Evolutionary conservation across 805 yeast species (phyloP), one percentile per base, ranked within the genome.

Genomic region (Spathaspora sp.): DNA sequence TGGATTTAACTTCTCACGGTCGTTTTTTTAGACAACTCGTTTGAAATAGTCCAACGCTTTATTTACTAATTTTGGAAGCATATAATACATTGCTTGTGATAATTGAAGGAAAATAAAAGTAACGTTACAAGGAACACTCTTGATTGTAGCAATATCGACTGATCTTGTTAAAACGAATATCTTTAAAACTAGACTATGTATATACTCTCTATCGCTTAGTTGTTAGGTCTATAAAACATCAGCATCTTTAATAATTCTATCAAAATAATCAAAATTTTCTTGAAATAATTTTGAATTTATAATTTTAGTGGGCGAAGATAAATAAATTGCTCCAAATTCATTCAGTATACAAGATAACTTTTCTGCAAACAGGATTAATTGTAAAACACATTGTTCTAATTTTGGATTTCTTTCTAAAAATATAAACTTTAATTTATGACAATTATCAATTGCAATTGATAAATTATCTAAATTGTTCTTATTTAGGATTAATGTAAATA

Each of bases 241-340:
- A 14, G 47, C 47, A 20, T 45, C 47, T 31, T 45, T 45, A 45
- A 45, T 45, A 31, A 45, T 31, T 17, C 19, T 18, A 35, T 31
- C n/a, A 14, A 45, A 45, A 31, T 28, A 29, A 11, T 45, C 47
- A 35, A 29, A 45, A 6, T 45, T 45, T 16, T 45, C 47, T 6
- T 17, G 23, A 29, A 45, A 29, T 23, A 29, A 14, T 16, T 19
- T 31, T 11, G 44, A 42, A 23, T 42, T 42, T 11, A 42, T 23
- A 19, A 42, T 20, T 23, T 42, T 23, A 11, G 26, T 42, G 3
- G 47, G 47, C 12, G 39, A 28, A 5, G 47, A 45, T 18, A 45
- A 35, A 31, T 45, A 45, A 29, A 45, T 45, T 19, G 39, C 47
- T 8, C 47, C 40, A 16, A 17, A 29, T 18, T 45, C 29, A 45